These are phyloP conservation scores for Zasmidium citrigriseum DNA, from an alignment of 2,329 filamentous ascomycete species.

Conservation along the genomic window DNA sequence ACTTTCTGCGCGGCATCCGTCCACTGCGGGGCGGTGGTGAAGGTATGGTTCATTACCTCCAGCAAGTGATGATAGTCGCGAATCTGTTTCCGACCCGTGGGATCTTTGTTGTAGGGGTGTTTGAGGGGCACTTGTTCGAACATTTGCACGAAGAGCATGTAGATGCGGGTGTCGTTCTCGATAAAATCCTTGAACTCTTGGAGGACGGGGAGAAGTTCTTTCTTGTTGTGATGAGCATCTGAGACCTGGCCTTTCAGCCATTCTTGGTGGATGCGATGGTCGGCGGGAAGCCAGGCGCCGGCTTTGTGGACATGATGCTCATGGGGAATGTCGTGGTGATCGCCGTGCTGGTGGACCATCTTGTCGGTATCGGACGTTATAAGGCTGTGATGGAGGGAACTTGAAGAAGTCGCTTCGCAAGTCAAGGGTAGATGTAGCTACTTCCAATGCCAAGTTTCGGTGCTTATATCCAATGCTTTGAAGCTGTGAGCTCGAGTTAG, in stretches of 20 bases:
- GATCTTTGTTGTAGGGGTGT: conserved; percentile 61
- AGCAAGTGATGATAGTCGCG: conserved; percentile 69
- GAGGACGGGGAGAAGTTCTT: conserved; percentile 60
- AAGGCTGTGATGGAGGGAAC: not conserved
- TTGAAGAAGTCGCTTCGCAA: not conserved
- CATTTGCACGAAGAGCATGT: conserved; percentile 67
- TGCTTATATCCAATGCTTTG: too few relatives aligned
- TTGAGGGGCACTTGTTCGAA: conserved; percentile 63
- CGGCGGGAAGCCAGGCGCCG: conserved; percentile 64
- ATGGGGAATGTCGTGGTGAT: conserved; percentile 55
- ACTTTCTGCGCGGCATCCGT: conserved; percentile 39
- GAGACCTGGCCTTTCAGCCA: conserved; percentile 62
- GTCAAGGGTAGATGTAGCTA: not conserved
- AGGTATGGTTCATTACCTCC: conserved; percentile 61
- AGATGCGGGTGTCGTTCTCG: conserved; percentile 63
- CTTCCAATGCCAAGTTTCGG: not conserved
- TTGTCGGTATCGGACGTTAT: conserved; percentile 6
- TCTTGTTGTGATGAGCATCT: conserved; percentile 54
- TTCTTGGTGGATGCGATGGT: conserved; percentile 62
- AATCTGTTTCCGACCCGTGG: conserved; percentile 63
- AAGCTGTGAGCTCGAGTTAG: too few relatives aligned
- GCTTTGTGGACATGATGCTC: conserved; percentile 50
- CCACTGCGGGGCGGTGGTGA: conserved; percentile 45
- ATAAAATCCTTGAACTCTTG: conserved; percentile 67
- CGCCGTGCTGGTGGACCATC: conserved; percentile 33